Evolutionary conservation across 75 land plant genomes (phyloP).

Genomic region (Chamaecyparis obtusa): DNA sequence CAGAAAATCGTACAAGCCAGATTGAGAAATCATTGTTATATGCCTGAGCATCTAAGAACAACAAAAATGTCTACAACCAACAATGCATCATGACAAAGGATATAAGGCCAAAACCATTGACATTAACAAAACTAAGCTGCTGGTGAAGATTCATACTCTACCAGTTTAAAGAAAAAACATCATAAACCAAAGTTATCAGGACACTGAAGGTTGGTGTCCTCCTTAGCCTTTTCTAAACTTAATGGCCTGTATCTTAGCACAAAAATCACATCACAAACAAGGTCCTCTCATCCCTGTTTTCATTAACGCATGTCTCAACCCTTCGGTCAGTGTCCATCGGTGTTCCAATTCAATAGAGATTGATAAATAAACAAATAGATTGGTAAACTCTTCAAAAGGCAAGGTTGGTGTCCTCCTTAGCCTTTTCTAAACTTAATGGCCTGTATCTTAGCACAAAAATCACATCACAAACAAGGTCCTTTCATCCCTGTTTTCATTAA

Average conservation of each 20-base stretch:
- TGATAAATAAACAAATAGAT: neutral
- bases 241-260: neutral
- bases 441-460: no score
- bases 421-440: no score
- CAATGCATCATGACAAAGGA: neutral
- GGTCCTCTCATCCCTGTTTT: neutral
- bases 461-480: no score
- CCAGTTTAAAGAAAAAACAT: neutral
- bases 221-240: neutral
- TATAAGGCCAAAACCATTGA: no score
- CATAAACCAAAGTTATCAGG: neutral
- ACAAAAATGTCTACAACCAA: neutral
- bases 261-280: neutral
- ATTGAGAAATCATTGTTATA: neutral
- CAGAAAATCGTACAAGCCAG: neutral
- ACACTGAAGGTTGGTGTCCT: neutral
- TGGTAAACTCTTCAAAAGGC: no score
- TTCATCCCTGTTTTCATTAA: neutral
- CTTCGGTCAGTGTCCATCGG: neutral
- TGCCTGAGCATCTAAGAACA: neutral
- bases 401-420: no score
- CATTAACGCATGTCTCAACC: neutral
- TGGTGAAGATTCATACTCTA: neutral
- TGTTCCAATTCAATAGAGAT: neutral
- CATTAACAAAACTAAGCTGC: neutral